Base-by-base conservation (phyloP, 2,329 filamentous ascomycete genomes). In the Fusarium aywerte region DNA sequence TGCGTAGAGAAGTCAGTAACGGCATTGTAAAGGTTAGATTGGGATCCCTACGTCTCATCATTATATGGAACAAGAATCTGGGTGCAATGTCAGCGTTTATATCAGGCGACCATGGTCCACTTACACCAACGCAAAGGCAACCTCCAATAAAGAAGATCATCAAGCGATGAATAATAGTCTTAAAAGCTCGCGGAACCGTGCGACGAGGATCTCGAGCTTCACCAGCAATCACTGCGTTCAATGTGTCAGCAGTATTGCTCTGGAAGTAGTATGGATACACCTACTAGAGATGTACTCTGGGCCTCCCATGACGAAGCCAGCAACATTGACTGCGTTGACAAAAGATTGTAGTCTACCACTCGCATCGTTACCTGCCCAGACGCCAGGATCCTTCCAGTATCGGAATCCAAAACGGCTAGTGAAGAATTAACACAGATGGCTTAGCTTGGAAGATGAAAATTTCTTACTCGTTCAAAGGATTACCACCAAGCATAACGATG, bases 401-500 rank as follows among this genome's bases (percentile, higher is more conserved):
- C 89, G 82, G 72, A 92, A 92, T 10, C 90, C 90, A 71, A 87
- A 91, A 3, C 86, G 81, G 68, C 90, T 88, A 4, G 18, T 12
- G 4, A 47, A 3, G 13, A 3, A 15, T 11, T 16, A 9, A 20
- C 13, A 45, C n/a, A 4, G 6, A 16, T 10, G 16, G 1, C 9
- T 7, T 21, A 11, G 2, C 7, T 12, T 16, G 6, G 11, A 4
- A 20, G 3, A 16, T 4, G 18, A 21, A 20, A 7, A 16, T 15
- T n/a, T 38, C 47, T 18, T 21, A 50, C 48, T 51, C 48, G 2
- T 42, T 23, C 3, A 42, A 74, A 0, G 91, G 91, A 68, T 93
- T 93, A 16, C 90, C 91, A 27, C 91, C 91, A 10, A 92, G 80
- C 89, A 92, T 92, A 40, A 87, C 88, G 68, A 94, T 83, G 73